Evolutionary conservation across 192 early-diverging fungal genomes (phyloP), one percentile per base, ranked within the genome.

Genomic region (Podila clonocystis): DNA sequence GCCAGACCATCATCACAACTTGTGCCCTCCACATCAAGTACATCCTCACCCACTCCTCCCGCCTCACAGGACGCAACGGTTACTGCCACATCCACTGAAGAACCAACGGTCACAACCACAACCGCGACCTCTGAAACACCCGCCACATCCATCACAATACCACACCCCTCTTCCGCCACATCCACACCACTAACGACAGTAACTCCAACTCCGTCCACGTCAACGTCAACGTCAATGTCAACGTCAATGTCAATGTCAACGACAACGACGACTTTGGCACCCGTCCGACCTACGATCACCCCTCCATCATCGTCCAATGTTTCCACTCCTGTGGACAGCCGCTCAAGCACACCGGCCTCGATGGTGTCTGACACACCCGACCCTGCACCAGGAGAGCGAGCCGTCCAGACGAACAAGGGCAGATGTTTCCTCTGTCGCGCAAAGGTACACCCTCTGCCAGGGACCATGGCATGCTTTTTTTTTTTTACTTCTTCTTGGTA

Each of bases 351-450:
- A 70, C 76, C 85, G 34, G 65, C 82, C 67, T 65, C 85, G 63
- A 52, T 68, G 29, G 33, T 80, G 34, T 72, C 82, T 41, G 62
- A 71, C n/a, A 34, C 68, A 48, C 31, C 66, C 19, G 68, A 74
- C 31, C 55, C 84, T 29, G 84, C 85, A 62, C 69, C 86, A 57
- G 77, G 70, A 71, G 83, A 85, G 75, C 87, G 85, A 58, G 85
- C 86, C 11, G 72, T 82, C 31, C 91, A 92, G 60, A 82, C 82
- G 20, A 93, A 92, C 82, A 93, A 92, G 83, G 89, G 90, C 41
- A 86, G 91, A 28, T 93, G 92, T 75, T 90, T 88, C 62, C 70
- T 82, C 24, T 95, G 93, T 76, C 85, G 90, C 50, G 80, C 86
- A n/a, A 93, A 91, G 74, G 91, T 86, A 79, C 67, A 31, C 0